Evolutionary conservation across 257 asterid genomes (phyloP).

Genomic region (Perilla frutescens): DNA sequence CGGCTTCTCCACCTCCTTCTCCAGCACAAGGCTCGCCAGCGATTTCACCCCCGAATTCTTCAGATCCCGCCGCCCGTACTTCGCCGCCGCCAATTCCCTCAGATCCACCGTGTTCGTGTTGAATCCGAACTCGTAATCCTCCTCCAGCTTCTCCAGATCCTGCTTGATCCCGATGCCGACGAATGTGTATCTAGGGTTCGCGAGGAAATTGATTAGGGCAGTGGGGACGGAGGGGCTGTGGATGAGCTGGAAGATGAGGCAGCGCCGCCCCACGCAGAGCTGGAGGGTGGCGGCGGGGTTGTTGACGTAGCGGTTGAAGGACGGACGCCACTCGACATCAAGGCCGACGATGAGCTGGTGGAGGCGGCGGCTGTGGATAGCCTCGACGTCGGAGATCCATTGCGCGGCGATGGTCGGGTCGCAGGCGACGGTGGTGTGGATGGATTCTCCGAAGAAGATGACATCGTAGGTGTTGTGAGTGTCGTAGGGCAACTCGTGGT

Average conservation of each 20-base stretch:
- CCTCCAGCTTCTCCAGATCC: slow-evolving; percentile 53
- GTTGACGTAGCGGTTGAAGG: slow-evolving; percentile 31
- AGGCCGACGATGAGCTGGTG: slow-evolving; percentile 47
- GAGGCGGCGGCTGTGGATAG: slow-evolving; percentile 31
- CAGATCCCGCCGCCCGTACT: slow-evolving; percentile 33
- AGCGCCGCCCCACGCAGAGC: slow-evolving; percentile 52
- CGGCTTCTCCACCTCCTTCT: slow-evolving; percentile 48
- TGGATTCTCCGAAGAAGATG: slow-evolving; percentile 35
- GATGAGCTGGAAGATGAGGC: slow-evolving; percentile 56
- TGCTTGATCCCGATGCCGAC: slow-evolving; percentile 53
- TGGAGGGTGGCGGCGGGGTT: slow-evolving; percentile 63
- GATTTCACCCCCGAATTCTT: slow-evolving; percentile 43
- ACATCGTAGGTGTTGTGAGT: slow-evolving; percentile 53
- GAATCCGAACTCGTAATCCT: slow-evolving; percentile 49
- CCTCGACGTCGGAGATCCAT: slow-evolving; percentile 51
- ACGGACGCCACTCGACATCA: slow-evolving; percentile 63
- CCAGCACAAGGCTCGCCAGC: slow-evolving; percentile 47
- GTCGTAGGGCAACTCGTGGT: slow-evolving; percentile 43
- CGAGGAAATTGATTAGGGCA: slow-evolving; percentile 46
- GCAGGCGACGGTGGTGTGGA: slow-evolving; percentile 52
- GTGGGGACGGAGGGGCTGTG: slow-evolving; percentile 42
- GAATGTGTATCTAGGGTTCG: slow-evolving; percentile 42
- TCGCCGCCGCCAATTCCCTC: slow-evolving; percentile 50
- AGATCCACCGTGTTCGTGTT: slow-evolving; percentile 46
- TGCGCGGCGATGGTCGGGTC: slow-evolving; percentile 37